phyloP scores from a whole-genome alignment of 495 filamentous ascomycete species.

The Lasiosphaeris hirsuta region DNA sequence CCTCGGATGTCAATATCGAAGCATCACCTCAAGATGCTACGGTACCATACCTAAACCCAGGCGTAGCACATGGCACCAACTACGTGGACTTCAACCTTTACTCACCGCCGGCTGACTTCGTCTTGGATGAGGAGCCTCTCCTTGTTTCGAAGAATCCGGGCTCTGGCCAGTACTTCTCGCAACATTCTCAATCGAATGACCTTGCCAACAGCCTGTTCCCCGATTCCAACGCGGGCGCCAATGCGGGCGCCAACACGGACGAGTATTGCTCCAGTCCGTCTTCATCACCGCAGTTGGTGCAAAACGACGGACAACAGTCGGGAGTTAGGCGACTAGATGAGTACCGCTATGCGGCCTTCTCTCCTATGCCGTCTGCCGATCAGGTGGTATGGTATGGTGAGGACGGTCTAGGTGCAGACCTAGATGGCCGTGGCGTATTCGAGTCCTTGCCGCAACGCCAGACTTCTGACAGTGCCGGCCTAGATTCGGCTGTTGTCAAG shows the following conservation, averaged over 20 bases:
- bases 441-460: no score
- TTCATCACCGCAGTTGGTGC: not conserved
- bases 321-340: not conserved
- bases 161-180: conserved; percentile 9
- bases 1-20: conserved; percentile 10
- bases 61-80: conserved; percentile 37
- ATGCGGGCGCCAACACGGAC: conserved; percentile 8
- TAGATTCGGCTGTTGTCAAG: no score
- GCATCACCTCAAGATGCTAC: conserved; percentile 21
- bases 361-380: not conserved
- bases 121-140: conserved; percentile 40
- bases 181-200: conserved; percentile 4
- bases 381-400: no score
- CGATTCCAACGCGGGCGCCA: conserved; percentile 7
- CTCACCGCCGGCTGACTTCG: conserved; percentile 42
- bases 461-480: no score
- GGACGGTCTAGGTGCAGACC: no score
- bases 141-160: conserved; percentile 15
- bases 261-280: conserved; percentile 16
- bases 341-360: not conserved
- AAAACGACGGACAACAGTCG: not conserved
- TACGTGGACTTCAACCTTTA: conserved; percentile 52
- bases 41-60: conserved; percentile 43
- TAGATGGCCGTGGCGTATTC: no score
- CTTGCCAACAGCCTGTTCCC: not conserved